Evolutionary conservation across 140 eudicot species (phyloP), one percentile per base, ranked within the genome.

Genomic region (Ambrosia hybrid): DNA sequence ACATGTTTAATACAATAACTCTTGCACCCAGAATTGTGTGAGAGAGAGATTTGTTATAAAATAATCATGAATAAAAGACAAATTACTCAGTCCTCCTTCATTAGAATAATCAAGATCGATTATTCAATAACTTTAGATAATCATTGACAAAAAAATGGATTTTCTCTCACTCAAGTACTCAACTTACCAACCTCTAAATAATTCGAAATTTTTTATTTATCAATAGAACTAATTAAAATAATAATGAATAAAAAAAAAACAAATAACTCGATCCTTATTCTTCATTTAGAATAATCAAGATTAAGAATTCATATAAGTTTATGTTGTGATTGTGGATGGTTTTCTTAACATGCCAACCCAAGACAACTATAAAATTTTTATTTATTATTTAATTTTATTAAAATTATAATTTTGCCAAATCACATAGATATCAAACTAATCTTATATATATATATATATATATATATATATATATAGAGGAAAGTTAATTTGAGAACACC

Each of bases 221-320:
- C 9, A 43, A 30, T 30, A 30, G 34, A 30, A 30, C 34, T 30
- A 30, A 30, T 30, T 41, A 41, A 41, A 43, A 43, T 43, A 43
- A 43, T 7, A 8, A 43, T 43, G 48, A 43, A 9, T 43, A 43
- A 6, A 43, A 41, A 43, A 41, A 57, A 38, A 21, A 21, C 45
- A 38, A 55, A 16, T n/a, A 15, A 75, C 15, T 13, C 6, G 4
- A 12, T 62, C 11, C 48, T 34, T 34, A 48, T 17, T 30, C 26
- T 55, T 65, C 59, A 55, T 53, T 56, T 38, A 65, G 21, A n/a
- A 45, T 16, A 67, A 66, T 56, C 65, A 64, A 64, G 43, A 39
- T 16, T 55, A n/a, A 39, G 68, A 63, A 26, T 55, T 17, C 9
- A 46, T 12, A 21, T 4, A 16, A 58, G 15, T 51, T 73, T 37